Evolutionary conservation across 306 rosid genomes (phyloP), one percentile per base, ranked within the genome.

Genomic region (Fagus crenata): DNA sequence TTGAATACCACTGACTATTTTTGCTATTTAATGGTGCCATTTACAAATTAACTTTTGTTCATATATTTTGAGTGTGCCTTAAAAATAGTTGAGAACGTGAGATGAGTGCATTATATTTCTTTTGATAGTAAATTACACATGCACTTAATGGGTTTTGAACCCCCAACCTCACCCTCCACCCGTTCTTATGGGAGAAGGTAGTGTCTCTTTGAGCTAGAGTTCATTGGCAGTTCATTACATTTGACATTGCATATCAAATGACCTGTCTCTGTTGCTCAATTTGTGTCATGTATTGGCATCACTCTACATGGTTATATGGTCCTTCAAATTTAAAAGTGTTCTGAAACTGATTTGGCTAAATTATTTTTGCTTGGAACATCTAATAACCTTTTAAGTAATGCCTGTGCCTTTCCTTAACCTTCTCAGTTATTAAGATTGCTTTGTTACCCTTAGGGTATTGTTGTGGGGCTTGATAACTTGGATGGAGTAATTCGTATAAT

Each of bases 381-480:
- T n/a, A 54, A 28, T 28, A 5, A 71, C 58, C 41, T 74, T 0
- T 63, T 49, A 28, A 7, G 5, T 4, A 8, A 9, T 53, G 53
- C 18, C 18, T 56, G 5, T 46, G 11, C 8, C 32, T 69, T 15
- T 31, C 22, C 14, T 49, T 42, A 46, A 64, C 33, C 60, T 58
- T 72, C 67, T 81, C 76, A 65, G 67, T 53, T 37, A 18, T 70
- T 72, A 73, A 36, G 60, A 28, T 74, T 56, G 46, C 81, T 76
- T 32, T 79, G 69, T 78, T 71, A 39, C 67, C 81, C 74, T 49
- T 63, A 95, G 99, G 99, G 99, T 76, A 95, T 95, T 74, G 86
- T 87, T 74, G 82, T 84, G 35, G 99, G 96, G 82, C 96, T 95
- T 75, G 93, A 86, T 84, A 95, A 92, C 91, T 72, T 95, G 85